phyloP scores from a whole-genome alignment of 2,329 filamentous ascomycete genomes.

The Metarhizium album region DNA sequence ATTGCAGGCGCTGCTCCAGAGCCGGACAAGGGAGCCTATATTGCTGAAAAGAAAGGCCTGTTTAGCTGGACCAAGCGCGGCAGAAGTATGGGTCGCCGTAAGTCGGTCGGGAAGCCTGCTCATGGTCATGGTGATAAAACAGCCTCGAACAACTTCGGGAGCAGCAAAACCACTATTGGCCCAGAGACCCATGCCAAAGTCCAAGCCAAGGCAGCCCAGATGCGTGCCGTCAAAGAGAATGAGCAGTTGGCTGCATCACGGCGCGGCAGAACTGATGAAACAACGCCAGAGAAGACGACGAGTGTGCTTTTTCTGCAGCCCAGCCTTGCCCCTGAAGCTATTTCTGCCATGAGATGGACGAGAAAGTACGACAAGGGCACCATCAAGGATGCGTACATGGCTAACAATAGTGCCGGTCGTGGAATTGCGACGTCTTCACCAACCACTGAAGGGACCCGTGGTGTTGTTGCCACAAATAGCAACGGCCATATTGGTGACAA shows the following conservation, averaged over 20 bases:
- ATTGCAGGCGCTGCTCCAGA: slow-evolving; percentile 85
- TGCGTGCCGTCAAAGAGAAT: slow-evolving; percentile 62
- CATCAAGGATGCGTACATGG: slow-evolving; percentile 76
- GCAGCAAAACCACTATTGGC: slow-evolving; percentile 74
- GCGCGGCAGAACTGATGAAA: slow-evolving; percentile 45
- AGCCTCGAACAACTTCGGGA: slow-evolving; percentile 27
- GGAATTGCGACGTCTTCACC: slow-evolving; percentile 33
- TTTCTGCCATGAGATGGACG: slow-evolving; percentile 93
- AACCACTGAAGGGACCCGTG: slow-evolving; percentile 24
- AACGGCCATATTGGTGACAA: background rate
- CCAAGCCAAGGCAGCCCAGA: slow-evolving; percentile 75
- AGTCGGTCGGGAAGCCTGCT: slow-evolving; percentile 55
- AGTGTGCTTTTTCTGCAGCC: slow-evolving; percentile 85
- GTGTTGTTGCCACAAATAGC: slow-evolving; percentile 7
- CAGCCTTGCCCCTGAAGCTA: slow-evolving; percentile 74
- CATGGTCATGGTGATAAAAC: slow-evolving; percentile 35
- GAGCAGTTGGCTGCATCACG: slow-evolving; percentile 36
- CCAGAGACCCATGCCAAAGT: slow-evolving; percentile 90
- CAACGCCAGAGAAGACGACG: slow-evolving; percentile 63
- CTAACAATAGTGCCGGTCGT: slow-evolving; percentile 60
- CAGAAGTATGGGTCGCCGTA: slow-evolving; percentile 52
- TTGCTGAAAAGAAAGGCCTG: slow-evolving; percentile 90
- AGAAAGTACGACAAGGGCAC: slow-evolving; percentile 87
- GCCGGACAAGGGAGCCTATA: slow-evolving; percentile 74
- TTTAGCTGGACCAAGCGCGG: slow-evolving; percentile 75